phyloP scores from a whole-genome alignment of 805 yeast species.

The Saturnispora besseyi region DNA sequence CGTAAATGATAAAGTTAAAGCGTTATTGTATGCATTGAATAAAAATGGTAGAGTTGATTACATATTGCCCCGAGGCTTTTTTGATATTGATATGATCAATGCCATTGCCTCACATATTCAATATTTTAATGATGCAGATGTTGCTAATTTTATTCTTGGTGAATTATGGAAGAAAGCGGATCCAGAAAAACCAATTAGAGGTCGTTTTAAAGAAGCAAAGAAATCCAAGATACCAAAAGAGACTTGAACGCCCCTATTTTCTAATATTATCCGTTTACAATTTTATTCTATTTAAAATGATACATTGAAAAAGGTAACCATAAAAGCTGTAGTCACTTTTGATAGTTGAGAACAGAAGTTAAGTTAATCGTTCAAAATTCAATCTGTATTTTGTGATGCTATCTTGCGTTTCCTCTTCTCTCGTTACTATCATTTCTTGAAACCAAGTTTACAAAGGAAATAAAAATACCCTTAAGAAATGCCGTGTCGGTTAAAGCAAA shows the following conservation, averaged over 20 bases:
- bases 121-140: conserved; percentile 79
- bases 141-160: conserved; percentile 66
- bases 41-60: conserved; percentile 76
- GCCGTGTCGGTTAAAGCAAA: too few species aligned
- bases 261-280: too few species aligned
- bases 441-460: too few species aligned
- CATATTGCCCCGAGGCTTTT: conserved; percentile 63
- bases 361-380: too few species aligned
- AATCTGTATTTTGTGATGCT: too few species aligned
- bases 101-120: conserved; percentile 84
- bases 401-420: too few species aligned
- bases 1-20: conserved; percentile 25
- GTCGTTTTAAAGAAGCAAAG: not conserved
- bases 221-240: not conserved
- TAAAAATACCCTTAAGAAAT: too few species aligned
- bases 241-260: not conserved
- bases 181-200: not conserved
- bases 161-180: conserved; percentile 34
- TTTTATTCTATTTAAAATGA: too few species aligned
- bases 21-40: conserved; percentile 42
- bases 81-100: conserved; percentile 70
- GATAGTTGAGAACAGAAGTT: too few species aligned
- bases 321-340: too few species aligned
- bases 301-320: too few species aligned
- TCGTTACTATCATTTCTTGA: too few species aligned